Evolutionary conservation across 305 asterid species (phyloP), one percentile per base, ranked within the genome.

Genomic region (Salvia sclarea): DNA sequence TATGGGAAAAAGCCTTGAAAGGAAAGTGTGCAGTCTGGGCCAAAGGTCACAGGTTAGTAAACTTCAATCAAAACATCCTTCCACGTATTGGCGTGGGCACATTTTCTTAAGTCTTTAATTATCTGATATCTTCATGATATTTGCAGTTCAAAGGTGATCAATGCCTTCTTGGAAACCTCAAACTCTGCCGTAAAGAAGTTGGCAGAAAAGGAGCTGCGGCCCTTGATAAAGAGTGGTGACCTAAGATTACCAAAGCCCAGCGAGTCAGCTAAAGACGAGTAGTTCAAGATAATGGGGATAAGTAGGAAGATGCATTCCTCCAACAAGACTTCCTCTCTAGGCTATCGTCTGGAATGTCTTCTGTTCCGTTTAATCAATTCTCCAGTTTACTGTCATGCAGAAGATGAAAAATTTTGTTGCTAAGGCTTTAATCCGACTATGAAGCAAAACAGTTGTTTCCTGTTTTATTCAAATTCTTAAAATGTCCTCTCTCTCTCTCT

Each of bases 31-130:
- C 79, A 54, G 61, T 57, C 35, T 88, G 85, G 95, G 89, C 81
- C 48, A 86, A 91, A 74, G 98, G 99, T 37, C 96, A 86, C 86
- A 87, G 97, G 98, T 94, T 69, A 64, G 78, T 50, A 11, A 20
- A 50, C 41, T 10, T 38, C 22, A 31, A 37, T 52, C 9, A 6
- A 31, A 6, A 41, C 25, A 5, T 21, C 57, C 58, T 57, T 58
- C 61, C 64, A 18, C 2, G 3, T 50, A 22, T 38, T 35, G 11
- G 33, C 12, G 0, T 8, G n/a, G 7, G 0, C 18, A 1, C 14
- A 13, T 4, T 25, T 18, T 45, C 57, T 44, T 17, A 6, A 22
- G 30, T 44, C 14, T 4, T 11, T 31, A 38, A 7, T 55, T 71
- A 44, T 48, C 52, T 69, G 38, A 66, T 28, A 30, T 60, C 13